Conservation (phyloP, 2,329 filamentous ascomycete species). For the Fragosphaeria purpurea region DNA sequence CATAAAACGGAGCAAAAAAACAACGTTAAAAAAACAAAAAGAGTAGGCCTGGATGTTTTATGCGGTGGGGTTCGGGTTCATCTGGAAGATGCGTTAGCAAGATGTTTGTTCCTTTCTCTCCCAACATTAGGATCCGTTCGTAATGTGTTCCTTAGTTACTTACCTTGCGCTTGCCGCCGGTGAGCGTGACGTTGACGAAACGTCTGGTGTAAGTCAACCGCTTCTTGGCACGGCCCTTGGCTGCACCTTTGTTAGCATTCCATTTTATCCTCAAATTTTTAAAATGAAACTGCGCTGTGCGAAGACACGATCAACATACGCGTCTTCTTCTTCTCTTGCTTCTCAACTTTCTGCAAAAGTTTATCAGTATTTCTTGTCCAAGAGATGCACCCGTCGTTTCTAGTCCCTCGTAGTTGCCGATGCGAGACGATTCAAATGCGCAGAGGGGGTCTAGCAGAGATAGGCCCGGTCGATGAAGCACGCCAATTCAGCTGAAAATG, state of each 20-base stretch:
- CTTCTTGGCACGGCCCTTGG: slow-evolving; percentile 97
- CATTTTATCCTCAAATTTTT: not conserved
- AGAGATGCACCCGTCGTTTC: too few species aligned
- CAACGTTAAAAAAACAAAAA: not conserved
- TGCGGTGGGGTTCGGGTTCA: slow-evolving; percentile 16
- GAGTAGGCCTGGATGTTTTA: slow-evolving; percentile 4
- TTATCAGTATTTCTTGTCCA: not conserved
- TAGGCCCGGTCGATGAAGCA: too few species aligned
- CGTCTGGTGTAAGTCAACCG: slow-evolving; percentile 91
- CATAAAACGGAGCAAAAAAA: not conserved
- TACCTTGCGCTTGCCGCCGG: slow-evolving; percentile 91
- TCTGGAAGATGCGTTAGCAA: slow-evolving; percentile 6
- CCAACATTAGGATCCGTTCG: not conserved
- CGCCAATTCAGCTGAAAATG: too few species aligned
- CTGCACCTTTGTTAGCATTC: slow-evolving; percentile 3
- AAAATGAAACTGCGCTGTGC: too few species aligned
- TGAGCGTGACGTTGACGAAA: slow-evolving; percentile 97
- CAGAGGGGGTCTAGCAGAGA: too few species aligned
- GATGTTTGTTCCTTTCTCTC: not conserved
- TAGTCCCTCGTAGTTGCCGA: too few species aligned
- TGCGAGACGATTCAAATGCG: too few species aligned
- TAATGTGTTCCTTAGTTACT: slow-evolving; percentile 15
- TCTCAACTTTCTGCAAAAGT: slow-evolving; percentile 38
- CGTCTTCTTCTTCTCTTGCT: slow-evolving; percentile 92
- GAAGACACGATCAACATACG: slow-evolving; percentile 22